These are phyloP conservation scores for Flaveria brownii DNA, from an alignment of 129 eudicot genomes.

Conservation along the genomic window DNA sequence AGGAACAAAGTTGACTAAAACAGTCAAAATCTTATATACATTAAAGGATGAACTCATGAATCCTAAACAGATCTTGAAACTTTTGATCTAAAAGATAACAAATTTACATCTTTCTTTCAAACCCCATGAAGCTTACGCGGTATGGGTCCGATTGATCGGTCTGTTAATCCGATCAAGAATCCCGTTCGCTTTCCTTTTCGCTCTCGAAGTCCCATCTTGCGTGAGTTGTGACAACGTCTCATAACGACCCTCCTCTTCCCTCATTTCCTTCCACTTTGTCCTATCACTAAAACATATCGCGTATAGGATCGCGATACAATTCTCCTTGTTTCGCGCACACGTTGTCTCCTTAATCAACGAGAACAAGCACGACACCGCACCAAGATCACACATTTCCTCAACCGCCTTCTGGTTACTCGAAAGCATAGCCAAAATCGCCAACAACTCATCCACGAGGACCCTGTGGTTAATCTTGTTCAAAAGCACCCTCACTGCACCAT, in stretches of 20 bases:
- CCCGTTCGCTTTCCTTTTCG: slow-evolving; percentile 82
- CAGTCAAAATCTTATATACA: slow-evolving; percentile 14
- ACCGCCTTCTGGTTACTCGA: slow-evolving; percentile 67
- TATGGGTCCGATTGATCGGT: slow-evolving; percentile 63
- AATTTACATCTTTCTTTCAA: slow-evolving; percentile 56
- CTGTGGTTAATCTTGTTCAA: slow-evolving; percentile 53
- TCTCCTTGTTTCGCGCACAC: slow-evolving; percentile 75
- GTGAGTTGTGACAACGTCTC: slow-evolving; percentile 70
- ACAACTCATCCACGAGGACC: slow-evolving; percentile 67
- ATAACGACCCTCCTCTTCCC: slow-evolving; percentile 62
- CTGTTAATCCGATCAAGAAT: slow-evolving; percentile 78
- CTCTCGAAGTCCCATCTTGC: slow-evolving; percentile 74
- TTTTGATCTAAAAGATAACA: slow-evolving; percentile 39
- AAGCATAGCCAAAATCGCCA: slow-evolving; percentile 89
- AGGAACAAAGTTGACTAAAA: slow-evolving; percentile 19
- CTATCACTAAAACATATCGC: slow-evolving; percentile 67
- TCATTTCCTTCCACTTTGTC: slow-evolving; percentile 67
- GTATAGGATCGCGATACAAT: slow-evolving; percentile 60
- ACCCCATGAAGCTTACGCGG: slow-evolving; percentile 53
- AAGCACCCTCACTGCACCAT: slow-evolving; percentile 73
- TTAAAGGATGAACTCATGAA: slow-evolving; percentile 17
- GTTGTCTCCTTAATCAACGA: slow-evolving; percentile 57
- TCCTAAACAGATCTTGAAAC: slow-evolving; percentile 13
- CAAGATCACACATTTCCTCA: slow-evolving; percentile 75
- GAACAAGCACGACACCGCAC: slow-evolving; percentile 64